Evolutionary conservation across 2,329 filamentous ascomycete genomes (phyloP).

Genomic region (Penicillium sp.): DNA sequence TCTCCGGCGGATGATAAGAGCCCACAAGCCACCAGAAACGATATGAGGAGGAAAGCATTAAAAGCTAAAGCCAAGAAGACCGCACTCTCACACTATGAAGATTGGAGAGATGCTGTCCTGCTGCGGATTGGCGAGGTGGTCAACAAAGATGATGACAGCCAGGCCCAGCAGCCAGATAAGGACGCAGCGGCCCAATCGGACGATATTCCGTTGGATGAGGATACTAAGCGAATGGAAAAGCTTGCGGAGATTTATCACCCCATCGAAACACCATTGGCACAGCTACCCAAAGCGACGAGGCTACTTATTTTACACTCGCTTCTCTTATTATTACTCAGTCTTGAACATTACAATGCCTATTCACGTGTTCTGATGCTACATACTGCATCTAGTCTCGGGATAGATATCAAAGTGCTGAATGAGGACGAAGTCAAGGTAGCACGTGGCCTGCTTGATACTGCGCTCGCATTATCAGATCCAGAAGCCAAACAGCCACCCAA

Average conservation of each 20-base stretch:
- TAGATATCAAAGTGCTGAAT: constrained; percentile 64
- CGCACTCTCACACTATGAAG: constrained; percentile 69
- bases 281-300: constrained; percentile 44
- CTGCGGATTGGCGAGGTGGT: constrained; percentile 72
- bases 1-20: background rate
- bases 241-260: constrained; percentile 55
- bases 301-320: constrained; percentile 71
- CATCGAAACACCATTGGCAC: constrained; percentile 57
- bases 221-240: constrained; percentile 26
- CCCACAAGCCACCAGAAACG: background rate
- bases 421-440: constrained; percentile 76
- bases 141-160: constrained; percentile 48
- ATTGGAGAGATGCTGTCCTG: constrained; percentile 74
- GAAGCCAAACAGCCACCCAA: constrained; percentile 73
- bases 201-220: constrained; percentile 22
- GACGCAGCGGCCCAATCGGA: constrained; percentile 16
- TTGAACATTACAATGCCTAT: constrained; percentile 75
- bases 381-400: constrained; percentile 68
- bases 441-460: constrained; percentile 70
- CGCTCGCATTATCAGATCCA: constrained; percentile 74
- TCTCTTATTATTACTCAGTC: constrained; percentile 69
- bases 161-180: constrained; percentile 33
- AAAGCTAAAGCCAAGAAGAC: constrained; percentile 58
- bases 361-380: constrained; percentile 71
- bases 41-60: constrained; percentile 15